These are phyloP conservation scores for Endotrypanum monterogeii DNA, from an alignment of 208 protist genomes.

Conservation along the genomic window DNA sequence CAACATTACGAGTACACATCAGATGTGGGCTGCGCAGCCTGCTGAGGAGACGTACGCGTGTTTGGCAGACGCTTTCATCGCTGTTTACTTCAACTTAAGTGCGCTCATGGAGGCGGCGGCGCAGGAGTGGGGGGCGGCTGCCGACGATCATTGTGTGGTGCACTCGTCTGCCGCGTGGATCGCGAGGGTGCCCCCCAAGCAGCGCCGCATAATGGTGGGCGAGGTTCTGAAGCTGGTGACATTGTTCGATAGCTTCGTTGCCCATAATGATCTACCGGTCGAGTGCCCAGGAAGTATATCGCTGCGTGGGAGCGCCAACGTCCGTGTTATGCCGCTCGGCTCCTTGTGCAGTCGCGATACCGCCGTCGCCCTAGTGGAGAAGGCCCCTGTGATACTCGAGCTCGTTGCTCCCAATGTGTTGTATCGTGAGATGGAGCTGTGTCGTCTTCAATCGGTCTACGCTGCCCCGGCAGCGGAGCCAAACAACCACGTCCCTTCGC, in stretches of 20 bases:
- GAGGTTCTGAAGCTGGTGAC: conserved; percentile 60
- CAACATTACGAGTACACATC: conserved; percentile 8
- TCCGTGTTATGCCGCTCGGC: conserved; percentile 35
- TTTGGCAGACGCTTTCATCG: conserved; percentile 64
- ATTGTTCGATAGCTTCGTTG: conserved; percentile 75
- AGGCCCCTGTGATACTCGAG: conserved; percentile 32
- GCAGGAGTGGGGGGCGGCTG: conserved; percentile 14
- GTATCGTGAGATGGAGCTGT: conserved; percentile 28
- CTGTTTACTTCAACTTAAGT: conserved; percentile 33
- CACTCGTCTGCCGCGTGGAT: conserved; percentile 42
- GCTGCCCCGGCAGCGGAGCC: conserved; percentile 22
- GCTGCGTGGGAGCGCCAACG: conserved; percentile 35
- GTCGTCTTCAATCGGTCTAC: conserved; percentile 19
- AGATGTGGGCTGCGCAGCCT: conserved; percentile 39
- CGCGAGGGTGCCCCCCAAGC: conserved; percentile 39
- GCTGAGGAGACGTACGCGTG: conserved; percentile 26
- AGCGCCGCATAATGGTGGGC: conserved; percentile 45
- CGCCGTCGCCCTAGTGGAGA: conserved; percentile 24
- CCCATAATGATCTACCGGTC: conserved; percentile 73
- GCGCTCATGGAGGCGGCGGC: conserved; percentile 35
- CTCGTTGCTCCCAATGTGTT: conserved; percentile 26
- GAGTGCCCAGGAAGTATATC: conserved; percentile 44
- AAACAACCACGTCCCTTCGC: conserved; percentile 18
- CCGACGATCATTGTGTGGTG: conserved; percentile 2
- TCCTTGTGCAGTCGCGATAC: conserved; percentile 48